Percentiles rank a stretch among this genome's conserved stretches.
Evolutionary conservation across 2,329 filamentous ascomycete genomes (phyloP).

Genomic region (Penicillium sp.): DNA sequence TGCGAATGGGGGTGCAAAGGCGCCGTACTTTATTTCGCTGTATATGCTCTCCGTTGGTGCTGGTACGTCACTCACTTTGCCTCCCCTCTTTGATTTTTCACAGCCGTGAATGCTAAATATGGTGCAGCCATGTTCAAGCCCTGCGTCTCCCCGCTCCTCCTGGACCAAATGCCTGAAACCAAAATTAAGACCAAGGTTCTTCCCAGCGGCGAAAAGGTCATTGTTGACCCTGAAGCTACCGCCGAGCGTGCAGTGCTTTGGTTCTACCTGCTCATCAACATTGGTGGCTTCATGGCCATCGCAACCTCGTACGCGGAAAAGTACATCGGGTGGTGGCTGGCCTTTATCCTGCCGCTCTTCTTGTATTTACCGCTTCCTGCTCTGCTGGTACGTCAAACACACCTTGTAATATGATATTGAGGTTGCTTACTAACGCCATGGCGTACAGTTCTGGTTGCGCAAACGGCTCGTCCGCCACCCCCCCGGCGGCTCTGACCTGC

Average conservation of each 20-base stretch:
- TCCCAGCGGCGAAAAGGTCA: slow-evolving; percentile 50
- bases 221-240: slow-evolving; percentile 54
- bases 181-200: slow-evolving; percentile 50
- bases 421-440: neutral
- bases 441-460: slow-evolving; percentile 4
- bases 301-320: slow-evolving; percentile 50
- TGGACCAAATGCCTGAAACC: slow-evolving; percentile 49
- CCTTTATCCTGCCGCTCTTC: slow-evolving; percentile 36
- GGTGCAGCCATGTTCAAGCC: slow-evolving; percentile 37
- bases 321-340: slow-evolving; percentile 46
- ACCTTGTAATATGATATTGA: neutral
- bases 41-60: slow-evolving; percentile 44
- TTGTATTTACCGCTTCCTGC: slow-evolving; percentile 43
- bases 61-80: slow-evolving; percentile 27
- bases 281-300: slow-evolving; percentile 42
- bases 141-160: slow-evolving; percentile 49
- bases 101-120: neutral
- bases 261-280: slow-evolving; percentile 41
- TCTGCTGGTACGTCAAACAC: neutral
- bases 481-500: slow-evolving; percentile 7
- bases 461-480: slow-evolving; percentile 10
- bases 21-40: slow-evolving; percentile 42
- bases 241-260: slow-evolving; percentile 42
- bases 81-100: neutral
- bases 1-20: slow-evolving; percentile 18